Evolutionary conservation across 2,329 filamentous ascomycete genomes (phyloP).

Genomic region (Tolypocladium tropicale): DNA sequence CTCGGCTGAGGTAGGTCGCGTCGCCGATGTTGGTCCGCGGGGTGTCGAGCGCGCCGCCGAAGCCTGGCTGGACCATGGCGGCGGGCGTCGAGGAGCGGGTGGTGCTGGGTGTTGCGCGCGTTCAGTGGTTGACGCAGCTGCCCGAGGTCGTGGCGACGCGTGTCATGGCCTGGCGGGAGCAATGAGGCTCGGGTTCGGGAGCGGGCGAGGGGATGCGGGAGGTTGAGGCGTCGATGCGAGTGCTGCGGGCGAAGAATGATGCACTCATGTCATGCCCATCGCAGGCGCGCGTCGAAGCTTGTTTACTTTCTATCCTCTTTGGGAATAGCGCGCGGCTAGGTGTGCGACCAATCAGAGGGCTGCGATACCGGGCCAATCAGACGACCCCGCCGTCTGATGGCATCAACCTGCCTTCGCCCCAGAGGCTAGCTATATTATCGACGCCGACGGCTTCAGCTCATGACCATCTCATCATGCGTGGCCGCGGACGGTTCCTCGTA

Average conservation of each 20-base stretch:
- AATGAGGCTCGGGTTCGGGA: neutral
- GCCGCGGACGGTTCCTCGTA: neutral
- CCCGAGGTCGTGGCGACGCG: neutral
- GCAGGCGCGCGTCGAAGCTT: conserved; percentile 11
- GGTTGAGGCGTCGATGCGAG: neutral
- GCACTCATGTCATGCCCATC: neutral
- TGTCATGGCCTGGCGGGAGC: neutral
- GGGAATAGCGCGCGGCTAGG: conserved; percentile 18
- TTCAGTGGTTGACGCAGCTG: neutral
- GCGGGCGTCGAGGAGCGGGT: conserved; percentile 2
- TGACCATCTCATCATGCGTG: neutral
- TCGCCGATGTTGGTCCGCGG: conserved; percentile 79
- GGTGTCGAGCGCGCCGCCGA: conserved; percentile 61
- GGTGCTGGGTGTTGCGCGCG: neutral
- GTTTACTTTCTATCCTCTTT: conserved; percentile 31
- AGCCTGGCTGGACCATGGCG: conserved; percentile 54
- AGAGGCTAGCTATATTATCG: neutral
- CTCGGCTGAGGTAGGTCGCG: conserved; percentile 64
- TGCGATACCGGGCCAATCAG: neutral
- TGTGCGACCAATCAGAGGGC: neutral
- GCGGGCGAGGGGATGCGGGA: neutral
- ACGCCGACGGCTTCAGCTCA: conserved; percentile 1
- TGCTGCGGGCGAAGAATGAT: neutral
- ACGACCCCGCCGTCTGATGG: neutral
- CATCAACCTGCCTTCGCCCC: neutral